Evolutionary conservation across 441 rosid species (phyloP), one percentile per base, ranked within the genome.

Genomic region (Isatis lusitanica): DNA sequence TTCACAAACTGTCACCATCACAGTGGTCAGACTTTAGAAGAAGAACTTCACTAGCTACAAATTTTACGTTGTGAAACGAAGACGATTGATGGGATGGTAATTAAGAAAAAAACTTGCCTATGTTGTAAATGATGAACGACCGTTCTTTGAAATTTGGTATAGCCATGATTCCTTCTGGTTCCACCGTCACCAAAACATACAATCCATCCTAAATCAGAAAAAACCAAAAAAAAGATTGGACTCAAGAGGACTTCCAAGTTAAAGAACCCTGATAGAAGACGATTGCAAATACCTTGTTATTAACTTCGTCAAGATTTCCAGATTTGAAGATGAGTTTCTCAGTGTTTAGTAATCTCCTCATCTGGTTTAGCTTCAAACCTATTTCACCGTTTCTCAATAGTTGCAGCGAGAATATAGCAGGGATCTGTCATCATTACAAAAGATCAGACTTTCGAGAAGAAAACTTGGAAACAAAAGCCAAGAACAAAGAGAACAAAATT

Each of bases 81-180:
- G 28, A 53, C 28, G 39, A 56, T 3, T 13, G 56, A 42, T 17
- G 35, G 18, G 31, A 57, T 24, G 28, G 5, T 28, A 55, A 44
- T 44, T 35, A 9, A 16, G 7, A 8, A 61, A 8, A 47, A 42
- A 52, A 11, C 63, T 72, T 90, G 87, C 98, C 94, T 80, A 90
- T 90, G 76, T 94, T 90, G 79, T 89, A 94, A 60, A 88, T 81
- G 78, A 90, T 74, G 57, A 51, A 75, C 63, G 87, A 61, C 66
- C 90, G 77, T 80, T 94, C 97, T 35, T 75, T 70, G 13, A 83
- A 72, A 43, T 86, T 66, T 42, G 81, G 87, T 42, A 87, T 85
- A 64, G 97, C 99, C 66, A 92, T 93, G 63, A 94, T 60, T 30
- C 97, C 96, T 80, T 90, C 94, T 8, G 97, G 90, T 73, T 94